phyloP scores from a whole-genome alignment of 768 basidiomycete species.

The Russula vinacea region DNA sequence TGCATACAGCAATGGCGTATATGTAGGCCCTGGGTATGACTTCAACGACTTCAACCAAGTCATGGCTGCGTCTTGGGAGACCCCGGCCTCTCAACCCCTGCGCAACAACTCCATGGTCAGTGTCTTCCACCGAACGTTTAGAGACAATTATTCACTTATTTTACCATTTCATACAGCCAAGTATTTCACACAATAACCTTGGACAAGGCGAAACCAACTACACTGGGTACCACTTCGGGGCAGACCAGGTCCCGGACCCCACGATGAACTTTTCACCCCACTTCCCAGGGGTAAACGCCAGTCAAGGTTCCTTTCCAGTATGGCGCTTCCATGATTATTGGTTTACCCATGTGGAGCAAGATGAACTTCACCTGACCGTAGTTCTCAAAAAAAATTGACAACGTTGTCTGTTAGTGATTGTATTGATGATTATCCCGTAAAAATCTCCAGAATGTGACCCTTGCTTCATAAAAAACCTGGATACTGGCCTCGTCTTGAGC shows the following conservation, averaged over 20 bases:
- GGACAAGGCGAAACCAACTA: background rate
- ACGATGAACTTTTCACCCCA: background rate
- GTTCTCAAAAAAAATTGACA: constrained; percentile 8
- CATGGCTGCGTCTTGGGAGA: background rate
- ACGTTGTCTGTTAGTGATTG: background rate
- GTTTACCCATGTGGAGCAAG: background rate
- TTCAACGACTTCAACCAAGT: background rate
- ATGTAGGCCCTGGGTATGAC: background rate
- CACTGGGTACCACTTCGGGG: background rate
- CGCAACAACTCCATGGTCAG: background rate
- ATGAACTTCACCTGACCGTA: constrained; percentile 10
- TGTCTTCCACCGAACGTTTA: background rate
- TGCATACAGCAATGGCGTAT: background rate
- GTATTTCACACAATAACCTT: background rate
- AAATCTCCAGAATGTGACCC: background rate
- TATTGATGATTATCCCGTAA: background rate
- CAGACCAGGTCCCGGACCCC: background rate
- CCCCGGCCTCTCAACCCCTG: background rate
- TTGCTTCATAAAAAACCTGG: background rate
- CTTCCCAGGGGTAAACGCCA: background rate
- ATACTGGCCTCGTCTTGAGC: background rate
- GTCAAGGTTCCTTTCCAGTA: background rate
- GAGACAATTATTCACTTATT: background rate
- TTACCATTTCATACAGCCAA: background rate
- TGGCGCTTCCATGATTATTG: constrained; percentile 1